phyloP scores from a whole-genome alignment of 306 rosid species.

The Trifolium repens region DNA sequence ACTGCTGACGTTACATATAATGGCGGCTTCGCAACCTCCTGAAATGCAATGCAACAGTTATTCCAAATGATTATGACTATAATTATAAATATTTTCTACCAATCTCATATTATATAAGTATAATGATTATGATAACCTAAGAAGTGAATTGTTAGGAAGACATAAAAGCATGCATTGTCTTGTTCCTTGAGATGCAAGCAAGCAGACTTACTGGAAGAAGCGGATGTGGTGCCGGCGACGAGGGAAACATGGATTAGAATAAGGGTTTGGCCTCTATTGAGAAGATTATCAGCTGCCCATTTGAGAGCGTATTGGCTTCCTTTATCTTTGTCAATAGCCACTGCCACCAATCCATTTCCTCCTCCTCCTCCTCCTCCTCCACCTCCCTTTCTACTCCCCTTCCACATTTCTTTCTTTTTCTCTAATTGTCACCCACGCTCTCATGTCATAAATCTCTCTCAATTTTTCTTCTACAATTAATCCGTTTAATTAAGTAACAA shows the following conservation, averaged over 20 bases:
- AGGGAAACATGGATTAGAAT: constrained; percentile 71
- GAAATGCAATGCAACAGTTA: neutral
- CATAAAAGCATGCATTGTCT: too few relatives aligned
- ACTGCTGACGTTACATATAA: constrained; percentile 52
- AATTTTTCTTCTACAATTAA: neutral
- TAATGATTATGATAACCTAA: too few relatives aligned
- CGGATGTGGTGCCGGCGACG: constrained; percentile 3
- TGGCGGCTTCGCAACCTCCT: constrained; percentile 61
- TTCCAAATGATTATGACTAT: too few relatives aligned
- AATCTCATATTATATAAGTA: too few relatives aligned
- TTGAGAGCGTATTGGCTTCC: constrained; percentile 81
- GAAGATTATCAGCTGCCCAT: constrained; percentile 85
- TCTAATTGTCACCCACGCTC: neutral
- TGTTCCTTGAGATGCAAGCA: neutral
- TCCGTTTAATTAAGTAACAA: neutral
- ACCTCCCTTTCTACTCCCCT: constrained; percentile 46
- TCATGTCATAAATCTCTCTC: too few relatives aligned
- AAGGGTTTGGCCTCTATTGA: constrained; percentile 68
- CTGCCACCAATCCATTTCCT: constrained; percentile 80
- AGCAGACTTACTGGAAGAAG: constrained; percentile 41
- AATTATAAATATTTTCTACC: too few relatives aligned
- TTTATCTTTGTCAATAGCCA: constrained; percentile 80
- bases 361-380: constrained; percentile 10
- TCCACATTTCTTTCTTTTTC: constrained; percentile 60
- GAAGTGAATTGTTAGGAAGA: too few relatives aligned